Base-by-base conservation (phyloP, 768 basidiomycete species). In the Phallus indusiatus region DNA sequence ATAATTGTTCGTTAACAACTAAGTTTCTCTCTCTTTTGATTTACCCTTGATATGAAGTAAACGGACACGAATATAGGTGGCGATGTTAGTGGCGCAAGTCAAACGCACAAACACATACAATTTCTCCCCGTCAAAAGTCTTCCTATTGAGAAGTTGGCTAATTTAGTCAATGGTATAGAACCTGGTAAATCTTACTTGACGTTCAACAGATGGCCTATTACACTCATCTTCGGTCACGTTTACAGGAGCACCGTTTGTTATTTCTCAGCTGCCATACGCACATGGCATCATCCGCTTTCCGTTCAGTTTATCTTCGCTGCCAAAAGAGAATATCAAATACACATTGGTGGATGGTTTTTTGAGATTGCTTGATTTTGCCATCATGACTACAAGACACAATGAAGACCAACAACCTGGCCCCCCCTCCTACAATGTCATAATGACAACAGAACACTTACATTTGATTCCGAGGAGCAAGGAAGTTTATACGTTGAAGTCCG, bases 71-170 rank as follows among this genome's bases (percentile, higher is more conserved):
- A 14, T 14, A 56, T 50, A 90, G 89, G 88, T 64, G 90, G 90
- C 6, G 76, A 81, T 28, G 75, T 77, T 56, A 90, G 88, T 59
- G 93, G 93, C 24, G 92, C 94, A 11, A 93, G 90, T 68, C 94
- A 96, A 72, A 76, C 80, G 1, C 92, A 94, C 72, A 92, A 94
- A 66, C 94, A 96, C 68, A 64, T 94, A n/a, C 93, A 95, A 69
- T 85, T 94, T 62, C 71, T 94, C 35, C 85, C 90, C 35, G 67
- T 10, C 46, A 70, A 76, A 34, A 78, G 79, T 1, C 87, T 89
- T 14, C 94, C 94, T 0, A 77, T 94, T 22, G 93, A 94, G 70
- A 74, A 70, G 57, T 75, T 92, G 55, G 85, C 89, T 5, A 76
- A 76, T 64, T 71, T 73, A 18, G 73, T 79, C 10, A 76, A 73